phyloP scores from a whole-genome alignment of 768 basidiomycete species.

The Lentinus brumalis region DNA sequence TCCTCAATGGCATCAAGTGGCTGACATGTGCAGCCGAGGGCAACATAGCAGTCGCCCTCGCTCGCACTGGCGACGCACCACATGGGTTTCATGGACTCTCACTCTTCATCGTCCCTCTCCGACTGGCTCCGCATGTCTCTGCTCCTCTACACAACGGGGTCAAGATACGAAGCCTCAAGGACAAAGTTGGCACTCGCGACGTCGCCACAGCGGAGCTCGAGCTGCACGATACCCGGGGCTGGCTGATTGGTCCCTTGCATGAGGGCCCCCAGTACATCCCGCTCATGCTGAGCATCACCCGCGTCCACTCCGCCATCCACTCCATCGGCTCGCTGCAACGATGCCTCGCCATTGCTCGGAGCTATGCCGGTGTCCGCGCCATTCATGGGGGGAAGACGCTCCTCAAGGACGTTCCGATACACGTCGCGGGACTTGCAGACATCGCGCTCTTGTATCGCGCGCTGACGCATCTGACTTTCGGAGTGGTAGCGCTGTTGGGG shows the following conservation, averaged over 20 bases:
- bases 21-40: slow-evolving; percentile 83
- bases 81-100: slow-evolving; percentile 68
- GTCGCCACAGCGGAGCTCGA: slow-evolving; percentile 80
- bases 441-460: slow-evolving; percentile 67
- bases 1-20: slow-evolving; percentile 77
- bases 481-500: slow-evolving; percentile 59
- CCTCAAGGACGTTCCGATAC: slow-evolving; percentile 56
- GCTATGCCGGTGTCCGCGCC: slow-evolving; percentile 61
- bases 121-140: slow-evolving; percentile 42
- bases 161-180: slow-evolving; percentile 70
- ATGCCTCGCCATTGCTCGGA: slow-evolving; percentile 63
- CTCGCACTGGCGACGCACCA: slow-evolving; percentile 60
- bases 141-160: slow-evolving; percentile 61
- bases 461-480: slow-evolving; percentile 65
- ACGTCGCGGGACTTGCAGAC: slow-evolving; percentile 64
- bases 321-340: slow-evolving; percentile 60
- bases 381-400: slow-evolving; percentile 53
- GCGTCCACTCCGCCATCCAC: slow-evolving; percentile 57
- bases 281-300: slow-evolving; percentile 77
- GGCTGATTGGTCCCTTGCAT: slow-evolving; percentile 59
- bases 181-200: slow-evolving; percentile 74
- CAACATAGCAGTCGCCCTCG: slow-evolving; percentile 69
- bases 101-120: slow-evolving; percentile 72
- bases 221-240: slow-evolving; percentile 61
- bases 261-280: slow-evolving; percentile 70